Percentiles rank a stretch among this genome's conserved stretches.
Evolutionary conservation across 179 eudicot species (phyloP).

Genomic region (Gypsophila paniculata): DNA sequence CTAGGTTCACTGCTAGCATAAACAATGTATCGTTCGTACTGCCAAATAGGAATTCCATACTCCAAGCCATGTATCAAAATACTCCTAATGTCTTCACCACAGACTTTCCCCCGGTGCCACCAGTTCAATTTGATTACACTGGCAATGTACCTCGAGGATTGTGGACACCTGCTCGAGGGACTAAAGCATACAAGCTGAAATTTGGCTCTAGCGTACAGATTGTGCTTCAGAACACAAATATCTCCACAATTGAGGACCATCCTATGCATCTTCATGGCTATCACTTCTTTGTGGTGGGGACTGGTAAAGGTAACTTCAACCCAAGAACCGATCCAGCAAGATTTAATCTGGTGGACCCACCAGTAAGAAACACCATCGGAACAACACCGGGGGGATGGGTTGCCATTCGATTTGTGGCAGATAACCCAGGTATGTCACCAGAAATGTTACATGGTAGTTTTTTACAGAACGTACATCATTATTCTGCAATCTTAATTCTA

Average conservation of each 20-base stretch:
- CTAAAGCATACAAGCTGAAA: slow-evolving; percentile 69
- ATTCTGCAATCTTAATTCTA: too few species aligned
- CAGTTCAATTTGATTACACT: slow-evolving; percentile 64
- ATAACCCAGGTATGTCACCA: slow-evolving; percentile 65
- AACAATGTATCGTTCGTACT: slow-evolving; percentile 62
- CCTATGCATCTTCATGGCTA: slow-evolving; percentile 92
- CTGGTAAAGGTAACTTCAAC: slow-evolving; percentile 63
- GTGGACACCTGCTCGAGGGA: slow-evolving; percentile 61
- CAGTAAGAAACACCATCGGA: slow-evolving; percentile 55
- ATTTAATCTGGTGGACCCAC: slow-evolving; percentile 61
- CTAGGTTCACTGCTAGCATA: slow-evolving; percentile 74
- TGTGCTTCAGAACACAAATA: slow-evolving; percentile 65
- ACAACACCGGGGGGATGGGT: slow-evolving; percentile 76
- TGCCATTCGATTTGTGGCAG: slow-evolving; percentile 59
- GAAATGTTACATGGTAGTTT: too few species aligned
- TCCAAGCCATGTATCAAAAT: slow-evolving; percentile 57
- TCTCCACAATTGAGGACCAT: slow-evolving; percentile 67
- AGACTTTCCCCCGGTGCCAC: slow-evolving; percentile 77
- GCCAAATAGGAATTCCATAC: slow-evolving; percentile 44
- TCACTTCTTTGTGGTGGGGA: slow-evolving; percentile 64
- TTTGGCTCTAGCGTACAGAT: slow-evolving; percentile 65
- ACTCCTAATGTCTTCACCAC: slow-evolving; percentile 70
- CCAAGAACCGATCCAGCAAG: slow-evolving; percentile 44
- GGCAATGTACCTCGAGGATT: slow-evolving; percentile 67
- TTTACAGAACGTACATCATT: too few species aligned